Base-by-base conservation (phyloP, 148 eudicot genomes). In the Hydrangea macrophylla region DNA sequence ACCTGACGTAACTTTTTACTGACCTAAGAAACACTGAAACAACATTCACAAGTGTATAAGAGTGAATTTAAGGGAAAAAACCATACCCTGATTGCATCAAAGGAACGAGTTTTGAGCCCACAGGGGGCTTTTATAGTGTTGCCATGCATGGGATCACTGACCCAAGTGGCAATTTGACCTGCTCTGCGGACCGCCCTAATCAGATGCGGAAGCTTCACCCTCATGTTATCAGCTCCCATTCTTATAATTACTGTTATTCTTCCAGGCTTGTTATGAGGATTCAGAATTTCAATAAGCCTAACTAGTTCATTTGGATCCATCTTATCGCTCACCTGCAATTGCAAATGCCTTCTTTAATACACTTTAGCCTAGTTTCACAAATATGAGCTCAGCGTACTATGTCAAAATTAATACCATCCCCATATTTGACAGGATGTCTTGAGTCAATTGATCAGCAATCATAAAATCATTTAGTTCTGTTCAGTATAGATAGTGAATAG, bases 211-310 rank as follows among this genome's bases (percentile, higher is more conserved):
- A 88, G 83, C 76, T 85, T 88, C 36, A 88, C 85, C 74, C 87
- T 85, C 87, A 83, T 85, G 72, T 88, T 88, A 64, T 88, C 92
- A 24, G 92, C 89, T 59, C 92, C 92, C 89, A 88, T 88, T 78
- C 89, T 77, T 12, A 82, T 45, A 44, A 88, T 88, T 55, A 88
- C 79, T 1, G 92, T 85, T 22, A 88, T 83, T 63, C 92, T 83
- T 55, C 92, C 92, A 12, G 85, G 85, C 81, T 80, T 88, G 78
- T 88, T 85, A 58, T 68, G 79, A 30, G 92, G 92, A 80, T 88
- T 88, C 66, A 88, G 76, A 60, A 88, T 85, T 60, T 85, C 92
- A 44, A 88, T 81, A 60, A 88, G 92, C 80, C 73, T 81, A 33
- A 88, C 85, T 9, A 88, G 83, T 82, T 88, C 87, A n/a, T 79